Base-by-base conservation (phyloP, 2,329 filamentous ascomycete genomes). In the Cladosporium sp. region DNA sequence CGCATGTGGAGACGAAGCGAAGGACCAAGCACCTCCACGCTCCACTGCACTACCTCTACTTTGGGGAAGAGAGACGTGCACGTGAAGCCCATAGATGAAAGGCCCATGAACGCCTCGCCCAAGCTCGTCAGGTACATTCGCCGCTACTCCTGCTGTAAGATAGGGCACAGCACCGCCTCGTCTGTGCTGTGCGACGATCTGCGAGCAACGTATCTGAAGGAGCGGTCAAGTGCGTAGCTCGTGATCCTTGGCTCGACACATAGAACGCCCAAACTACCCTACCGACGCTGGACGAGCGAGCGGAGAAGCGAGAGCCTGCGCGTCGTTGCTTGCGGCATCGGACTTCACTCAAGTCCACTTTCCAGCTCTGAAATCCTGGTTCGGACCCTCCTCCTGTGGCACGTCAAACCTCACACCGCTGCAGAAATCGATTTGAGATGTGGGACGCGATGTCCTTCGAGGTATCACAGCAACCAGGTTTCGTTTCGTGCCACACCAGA, bases 111-210 rank as follows among this genome's bases (percentile, higher is more conserved):
- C 58, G 58, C 58, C 40, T 50, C 58, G 40, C 40, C 37, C 58
- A 61, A 61, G 58, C 55, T 58, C 58, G 28, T 49, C 37, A 31
- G 52, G 28, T 21, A 31, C 26, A 55, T 29, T 46, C 40, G 40
- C 40, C n/a, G 40, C 40, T 23, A 46, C 40, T 46, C 40, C 40
- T 21, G 40, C 40, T 46, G 40, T 46, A 46, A 55, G 16, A 55
- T 55, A 55, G 52, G 52, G 52, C 58, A 46, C 23, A 46, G 26
- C 29, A 28, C 37, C 23, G 52, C 52, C 28, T 29, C n/a, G 40
- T 50, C 58, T 33, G 58, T 61, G 58, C 58, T 61, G 58, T 49
- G 40, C 58, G 58, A 61, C 58, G 58, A 50, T 50, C 58, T 18
- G 33, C 31, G n/a, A 57, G 28, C 37, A 28, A 46, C 16, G n/a